A percentile compares a stretch with the other conserved stretches of the same genome.
These are phyloP conservation scores for Millerago galiae DNA, from an alignment of 805 yeast species.

Conservation along the genomic window DNA sequence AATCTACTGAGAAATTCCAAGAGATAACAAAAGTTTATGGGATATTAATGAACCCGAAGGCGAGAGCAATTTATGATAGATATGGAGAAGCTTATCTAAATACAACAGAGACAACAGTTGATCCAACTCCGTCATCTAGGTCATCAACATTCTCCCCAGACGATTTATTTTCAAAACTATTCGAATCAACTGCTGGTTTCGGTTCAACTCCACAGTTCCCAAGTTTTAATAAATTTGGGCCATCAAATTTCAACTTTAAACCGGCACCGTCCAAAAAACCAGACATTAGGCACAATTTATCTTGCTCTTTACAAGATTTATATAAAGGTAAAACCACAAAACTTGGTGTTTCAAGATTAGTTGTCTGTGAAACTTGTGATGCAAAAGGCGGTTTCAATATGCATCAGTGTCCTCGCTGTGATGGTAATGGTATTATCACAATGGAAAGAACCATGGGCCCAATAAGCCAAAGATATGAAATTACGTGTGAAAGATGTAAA, in stretches of 20 bases:
- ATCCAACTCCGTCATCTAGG: slow-evolving; percentile 3
- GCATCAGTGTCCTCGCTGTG: slow-evolving; percentile 31
- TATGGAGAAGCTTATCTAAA: slow-evolving; percentile 87
- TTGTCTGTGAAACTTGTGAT: slow-evolving; percentile 42
- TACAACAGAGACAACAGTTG: slow-evolving; percentile 43
- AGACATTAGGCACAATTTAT: slow-evolving; percentile 50
- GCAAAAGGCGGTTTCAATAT: slow-evolving; percentile 42
- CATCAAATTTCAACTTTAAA: too few relatives aligned
- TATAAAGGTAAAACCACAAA: slow-evolving; percentile 52
- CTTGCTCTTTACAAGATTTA: slow-evolving; percentile 48
- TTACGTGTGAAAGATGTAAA: slow-evolving; percentile 38
- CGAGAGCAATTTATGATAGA: slow-evolving; percentile 80
- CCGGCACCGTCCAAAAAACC: slow-evolving; percentile 31
- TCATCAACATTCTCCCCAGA: slow-evolving; percentile 14
- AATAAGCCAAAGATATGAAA: slow-evolving; percentile 35
- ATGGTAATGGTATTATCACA: slow-evolving; percentile 36
- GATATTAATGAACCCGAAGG: slow-evolving; percentile 71
- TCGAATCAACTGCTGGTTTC: slow-evolving; percentile 23
- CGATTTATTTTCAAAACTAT: slow-evolving; percentile 26
- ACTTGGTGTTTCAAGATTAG: slow-evolving; percentile 45
- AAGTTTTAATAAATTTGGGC: too few relatives aligned
- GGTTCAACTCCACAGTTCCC: neutral
- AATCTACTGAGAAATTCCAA: slow-evolving; percentile 91
- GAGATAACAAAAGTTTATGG: slow-evolving; percentile 85
- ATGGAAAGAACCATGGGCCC: slow-evolving; percentile 39